These are phyloP conservation scores for Berberis thunbergii DNA, from an alignment of 164 flowering plant species.

Conservation along the genomic window DNA sequence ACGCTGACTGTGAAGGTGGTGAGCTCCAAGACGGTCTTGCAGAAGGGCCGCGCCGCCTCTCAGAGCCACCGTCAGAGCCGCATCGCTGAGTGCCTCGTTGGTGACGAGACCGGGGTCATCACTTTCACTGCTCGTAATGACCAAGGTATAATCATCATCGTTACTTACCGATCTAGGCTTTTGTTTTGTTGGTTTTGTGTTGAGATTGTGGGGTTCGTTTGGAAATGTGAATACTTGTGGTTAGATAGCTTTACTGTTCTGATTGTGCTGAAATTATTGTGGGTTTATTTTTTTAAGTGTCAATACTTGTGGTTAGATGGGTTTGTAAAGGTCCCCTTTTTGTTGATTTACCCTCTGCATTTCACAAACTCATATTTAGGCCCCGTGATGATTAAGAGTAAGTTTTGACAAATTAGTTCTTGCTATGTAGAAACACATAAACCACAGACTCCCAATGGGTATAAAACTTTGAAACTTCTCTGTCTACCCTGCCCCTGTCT, in stretches of 20 bases:
- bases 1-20: conserved; percentile 43
- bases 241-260: neutral
- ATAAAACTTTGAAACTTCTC: no score
- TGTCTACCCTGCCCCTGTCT: no score
- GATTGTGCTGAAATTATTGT: neutral
- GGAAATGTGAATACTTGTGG: neutral
- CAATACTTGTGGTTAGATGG: no score
- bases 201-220: neutral
- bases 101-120: conserved; percentile 51
- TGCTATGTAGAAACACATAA: no score
- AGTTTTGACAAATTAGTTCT: no score
- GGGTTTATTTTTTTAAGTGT: neutral
- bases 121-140: conserved; percentile 56
- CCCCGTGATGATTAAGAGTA: no score
- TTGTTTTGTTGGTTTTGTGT: neutral
- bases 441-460: no score
- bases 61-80: conserved; percentile 31
- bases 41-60: conserved; percentile 26
- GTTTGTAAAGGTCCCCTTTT: no score
- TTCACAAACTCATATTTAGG: no score
- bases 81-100: conserved; percentile 53
- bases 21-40: conserved; percentile 27
- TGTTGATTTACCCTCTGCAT: no score
- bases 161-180: neutral
- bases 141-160: conserved; percentile 26